phyloP scores from a whole-genome alignment of 2,329 filamentous ascomycete species.

The Huntiella bhutanensis region DNA sequence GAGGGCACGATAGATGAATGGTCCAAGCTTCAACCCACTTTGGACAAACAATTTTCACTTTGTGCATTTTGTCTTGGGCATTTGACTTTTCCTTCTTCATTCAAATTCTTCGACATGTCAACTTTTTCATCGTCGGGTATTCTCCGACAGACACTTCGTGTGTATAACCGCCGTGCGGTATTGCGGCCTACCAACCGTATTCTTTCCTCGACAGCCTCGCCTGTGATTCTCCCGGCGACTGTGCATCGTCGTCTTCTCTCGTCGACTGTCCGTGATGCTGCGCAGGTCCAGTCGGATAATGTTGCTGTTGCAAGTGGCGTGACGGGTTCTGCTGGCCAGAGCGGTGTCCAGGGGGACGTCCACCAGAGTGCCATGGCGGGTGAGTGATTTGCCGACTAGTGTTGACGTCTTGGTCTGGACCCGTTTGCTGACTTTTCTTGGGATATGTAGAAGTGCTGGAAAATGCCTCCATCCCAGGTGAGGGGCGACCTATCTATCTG shows the following conservation, averaged over 20 bases:
- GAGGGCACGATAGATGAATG: constrained; percentile 5
- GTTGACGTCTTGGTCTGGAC: not conserved
- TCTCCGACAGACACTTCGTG: constrained; percentile 49
- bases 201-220: too few relatives aligned
- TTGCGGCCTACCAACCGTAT: constrained; percentile 12
- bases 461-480: constrained; percentile 81
- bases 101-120: constrained; percentile 29
- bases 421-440: not conserved
- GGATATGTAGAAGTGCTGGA: constrained; percentile 50
- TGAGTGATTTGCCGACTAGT: constrained; percentile 3
- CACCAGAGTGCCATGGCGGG: constrained; percentile 11
- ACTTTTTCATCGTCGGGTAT: constrained; percentile 48
- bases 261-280: constrained; percentile 59
- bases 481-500: constrained; percentile 89
- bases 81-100: constrained; percentile 2
- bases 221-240: too few relatives aligned
- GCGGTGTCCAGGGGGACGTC: constrained; percentile 8
- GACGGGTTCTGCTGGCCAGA: not conserved
- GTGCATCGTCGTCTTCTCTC: constrained; percentile 45
- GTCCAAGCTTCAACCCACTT: constrained; percentile 9
- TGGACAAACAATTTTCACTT: constrained; percentile 7
- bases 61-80: not conserved
- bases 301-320: constrained; percentile 29
- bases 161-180: constrained; percentile 26
- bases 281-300: constrained; percentile 68